phyloP scores from a whole-genome alignment of 495 filamentous ascomycete genomes.

The Trypethelium eluteriae region DNA sequence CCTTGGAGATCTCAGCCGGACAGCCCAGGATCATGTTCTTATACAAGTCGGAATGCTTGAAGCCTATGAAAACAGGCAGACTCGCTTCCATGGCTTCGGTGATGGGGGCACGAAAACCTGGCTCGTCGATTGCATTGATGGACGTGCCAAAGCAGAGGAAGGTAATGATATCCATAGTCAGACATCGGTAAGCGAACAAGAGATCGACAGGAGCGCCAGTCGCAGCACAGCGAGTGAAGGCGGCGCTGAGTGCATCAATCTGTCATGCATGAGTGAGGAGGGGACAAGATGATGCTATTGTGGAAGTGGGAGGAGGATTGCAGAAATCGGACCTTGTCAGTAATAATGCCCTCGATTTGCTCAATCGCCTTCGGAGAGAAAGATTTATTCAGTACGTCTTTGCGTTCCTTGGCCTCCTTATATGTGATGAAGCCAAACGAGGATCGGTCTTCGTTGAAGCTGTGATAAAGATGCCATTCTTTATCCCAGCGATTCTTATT shows the following conservation, averaged over 20 bases:
- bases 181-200: slow-evolving; percentile 34
- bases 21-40: slow-evolving; percentile 28
- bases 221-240: slow-evolving; percentile 21
- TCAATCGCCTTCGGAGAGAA: slow-evolving; percentile 37
- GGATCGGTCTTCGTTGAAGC: slow-evolving; percentile 35
- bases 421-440: slow-evolving; percentile 35
- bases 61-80: slow-evolving; percentile 20
- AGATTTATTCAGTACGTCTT: slow-evolving; percentile 32
- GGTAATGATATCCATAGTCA: slow-evolving; percentile 38
- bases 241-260: slow-evolving; percentile 27
- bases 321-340: slow-evolving; percentile 29
- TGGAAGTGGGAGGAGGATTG: not conserved
- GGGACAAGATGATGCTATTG: not conserved
- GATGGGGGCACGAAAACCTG: slow-evolving; percentile 34
- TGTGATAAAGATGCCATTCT: slow-evolving; percentile 31
- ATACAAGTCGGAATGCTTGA: slow-evolving; percentile 35
- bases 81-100: slow-evolving; percentile 30
- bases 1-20: slow-evolving; percentile 30
- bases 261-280: not conserved
- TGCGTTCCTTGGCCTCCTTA: slow-evolving; percentile 33
- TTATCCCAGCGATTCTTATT: slow-evolving; percentile 34
- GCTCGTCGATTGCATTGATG: slow-evolving; percentile 30
- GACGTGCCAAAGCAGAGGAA: slow-evolving; percentile 34
- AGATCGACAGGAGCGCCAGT: slow-evolving; percentile 25
- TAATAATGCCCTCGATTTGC: slow-evolving; percentile 32